phyloP scores from a whole-genome alignment of 345 rosid genomes.

The Salix brachista region DNA sequence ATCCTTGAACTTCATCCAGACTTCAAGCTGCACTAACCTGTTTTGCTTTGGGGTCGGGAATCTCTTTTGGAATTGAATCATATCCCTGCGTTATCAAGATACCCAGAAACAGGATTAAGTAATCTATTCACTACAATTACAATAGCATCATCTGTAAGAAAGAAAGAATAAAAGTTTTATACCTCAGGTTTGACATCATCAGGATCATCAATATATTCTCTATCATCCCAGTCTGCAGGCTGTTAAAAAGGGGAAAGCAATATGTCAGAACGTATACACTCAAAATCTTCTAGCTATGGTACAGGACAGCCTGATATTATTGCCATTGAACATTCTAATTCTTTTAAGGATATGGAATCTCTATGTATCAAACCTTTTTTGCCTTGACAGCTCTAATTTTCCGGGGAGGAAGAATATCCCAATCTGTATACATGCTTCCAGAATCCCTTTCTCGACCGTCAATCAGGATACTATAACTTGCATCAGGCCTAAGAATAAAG shows the following conservation, averaged over 20 bases:
- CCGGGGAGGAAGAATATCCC: slow-evolving; percentile 93
- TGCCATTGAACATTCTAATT: neutral
- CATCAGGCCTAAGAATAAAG: slow-evolving; percentile 90
- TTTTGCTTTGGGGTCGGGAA: slow-evolving; percentile 39
- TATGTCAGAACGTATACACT: neutral
- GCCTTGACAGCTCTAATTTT: slow-evolving; percentile 72
- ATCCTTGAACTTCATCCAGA: too few species aligned
- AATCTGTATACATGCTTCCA: slow-evolving; percentile 89
- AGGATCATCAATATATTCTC: slow-evolving; percentile 85
- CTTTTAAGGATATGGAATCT: neutral
- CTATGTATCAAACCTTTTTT: slow-evolving; percentile 50
- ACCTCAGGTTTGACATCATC: slow-evolving; percentile 79
- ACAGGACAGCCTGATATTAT: neutral
- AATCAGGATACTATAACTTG: slow-evolving; percentile 72
- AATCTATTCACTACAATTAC: slow-evolving; percentile 2
- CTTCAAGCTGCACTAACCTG: slow-evolving; percentile 22
- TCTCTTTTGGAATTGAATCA: slow-evolving; percentile 40
- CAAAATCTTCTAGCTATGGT: neutral
- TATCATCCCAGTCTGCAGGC: slow-evolving; percentile 93
- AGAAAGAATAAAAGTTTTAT: slow-evolving; percentile 8
- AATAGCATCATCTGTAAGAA: neutral
- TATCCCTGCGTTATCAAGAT: slow-evolving; percentile 32
- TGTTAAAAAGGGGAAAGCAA: slow-evolving; percentile 21
- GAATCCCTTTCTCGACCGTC: slow-evolving; percentile 86
- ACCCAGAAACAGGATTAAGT: neutral